Conservation (phyloP, 805 yeast genomes). For the Candida manassasensis region DNA sequence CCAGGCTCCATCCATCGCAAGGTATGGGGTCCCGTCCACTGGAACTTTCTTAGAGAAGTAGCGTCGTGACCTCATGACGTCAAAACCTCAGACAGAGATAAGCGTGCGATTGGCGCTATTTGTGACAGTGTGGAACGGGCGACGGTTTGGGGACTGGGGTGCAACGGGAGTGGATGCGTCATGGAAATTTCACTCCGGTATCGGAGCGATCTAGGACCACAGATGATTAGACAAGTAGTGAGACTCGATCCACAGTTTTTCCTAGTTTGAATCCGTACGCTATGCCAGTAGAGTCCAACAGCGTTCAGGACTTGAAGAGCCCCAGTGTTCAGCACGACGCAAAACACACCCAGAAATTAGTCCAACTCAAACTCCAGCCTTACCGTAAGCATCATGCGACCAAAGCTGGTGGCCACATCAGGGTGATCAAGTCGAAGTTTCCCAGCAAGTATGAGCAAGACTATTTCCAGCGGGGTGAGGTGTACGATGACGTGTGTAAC, state of each 20-base stretch:
- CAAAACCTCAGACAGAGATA: no score
- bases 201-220: not conserved
- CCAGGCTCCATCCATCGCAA: no score
- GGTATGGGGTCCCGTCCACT: no score
- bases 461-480: not conserved
- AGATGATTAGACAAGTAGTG: no score
- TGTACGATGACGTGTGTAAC: slow-evolving; percentile 4
- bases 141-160: no score
- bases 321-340: not conserved
- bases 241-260: no score
- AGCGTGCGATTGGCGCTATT: no score
- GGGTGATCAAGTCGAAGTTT: not conserved
- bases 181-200: not conserved
- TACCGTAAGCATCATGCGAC: slow-evolving; percentile 1
- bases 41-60: no score
- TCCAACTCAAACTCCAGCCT: not conserved
- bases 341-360: slow-evolving; percentile 1
- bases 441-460: slow-evolving; percentile 2
- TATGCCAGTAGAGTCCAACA: not conserved
- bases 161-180: slow-evolving; percentile 2
- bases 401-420: not conserved
- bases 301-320: not conserved
- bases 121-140: no score
- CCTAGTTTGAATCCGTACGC: not conserved
- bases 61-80: no score